Percentiles rank a stretch among this genome's conserved stretches.
Evolutionary conservation across 2,329 filamentous ascomycete species (phyloP).

Genomic region (Emergomyces africanus): DNA sequence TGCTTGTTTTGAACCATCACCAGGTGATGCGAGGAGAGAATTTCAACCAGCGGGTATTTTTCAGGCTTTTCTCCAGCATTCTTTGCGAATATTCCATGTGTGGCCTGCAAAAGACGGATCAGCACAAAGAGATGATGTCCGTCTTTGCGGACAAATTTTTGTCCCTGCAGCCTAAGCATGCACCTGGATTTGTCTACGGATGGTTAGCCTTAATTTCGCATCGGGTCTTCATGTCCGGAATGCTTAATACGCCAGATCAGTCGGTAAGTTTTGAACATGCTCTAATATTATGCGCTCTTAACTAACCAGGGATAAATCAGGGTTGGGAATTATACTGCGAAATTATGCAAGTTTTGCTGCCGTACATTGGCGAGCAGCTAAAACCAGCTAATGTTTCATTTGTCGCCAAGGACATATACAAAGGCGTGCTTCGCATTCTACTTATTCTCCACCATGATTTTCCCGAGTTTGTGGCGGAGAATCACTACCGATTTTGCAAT

Average conservation of each 20-base stretch:
- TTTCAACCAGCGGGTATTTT: constrained; percentile 83
- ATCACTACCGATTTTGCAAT: constrained; percentile 70
- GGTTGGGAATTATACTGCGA: constrained; percentile 69
- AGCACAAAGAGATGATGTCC: constrained; percentile 57
- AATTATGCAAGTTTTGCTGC: constrained; percentile 58
- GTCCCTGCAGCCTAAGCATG: constrained; percentile 60
- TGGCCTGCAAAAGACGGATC: constrained; percentile 45
- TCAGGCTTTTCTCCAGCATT: constrained; percentile 73
- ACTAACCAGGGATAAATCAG: constrained; percentile 13
- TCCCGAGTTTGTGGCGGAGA: constrained; percentile 80
- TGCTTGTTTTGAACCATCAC: constrained; percentile 74
- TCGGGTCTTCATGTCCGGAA: constrained; percentile 65
- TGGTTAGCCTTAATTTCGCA: constrained; percentile 80
- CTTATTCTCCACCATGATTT: constrained; percentile 87
- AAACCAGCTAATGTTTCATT: constrained; percentile 58
- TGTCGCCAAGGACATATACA: constrained; percentile 70
- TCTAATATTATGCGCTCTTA: background rate
- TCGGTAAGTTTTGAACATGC: constrained; percentile 20
- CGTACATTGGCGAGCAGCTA: constrained; percentile 65
- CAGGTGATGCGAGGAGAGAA: constrained; percentile 66
- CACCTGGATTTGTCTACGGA: constrained; percentile 70
- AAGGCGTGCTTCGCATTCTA: constrained; percentile 68
- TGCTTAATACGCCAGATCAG: constrained; percentile 56
- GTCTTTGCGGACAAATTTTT: constrained; percentile 59
- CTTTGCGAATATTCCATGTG: constrained; percentile 58